phyloP scores from a whole-genome alignment of 2,329 filamentous ascomycete genomes.

The Aspergillus calidoustus region DNA sequence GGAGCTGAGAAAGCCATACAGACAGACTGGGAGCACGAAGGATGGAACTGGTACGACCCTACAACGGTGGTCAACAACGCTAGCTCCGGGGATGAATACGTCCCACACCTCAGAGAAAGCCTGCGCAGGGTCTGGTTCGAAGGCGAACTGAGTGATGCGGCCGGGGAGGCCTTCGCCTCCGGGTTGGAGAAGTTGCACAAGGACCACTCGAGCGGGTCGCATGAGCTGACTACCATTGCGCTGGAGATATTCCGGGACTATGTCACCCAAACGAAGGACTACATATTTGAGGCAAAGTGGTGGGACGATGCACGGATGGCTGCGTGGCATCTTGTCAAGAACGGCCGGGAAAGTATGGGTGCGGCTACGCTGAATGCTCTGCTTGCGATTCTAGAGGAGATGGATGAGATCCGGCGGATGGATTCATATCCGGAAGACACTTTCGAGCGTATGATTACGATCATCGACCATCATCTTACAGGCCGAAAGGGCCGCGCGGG shows the following conservation, averaged over 20 bases:
- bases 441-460: conserved; percentile 28
- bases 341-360: conserved; percentile 69
- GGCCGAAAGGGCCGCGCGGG: conserved; percentile 27
- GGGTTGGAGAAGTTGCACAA: conserved; percentile 57
- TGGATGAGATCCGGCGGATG: conserved; percentile 28
- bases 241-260: conserved; percentile 57
- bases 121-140: conserved; percentile 65
- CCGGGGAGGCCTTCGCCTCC: conserved; percentile 51
- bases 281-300: conserved; percentile 45
- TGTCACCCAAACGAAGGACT: conserved; percentile 28
- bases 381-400: conserved; percentile 29
- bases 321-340: conserved; percentile 68
- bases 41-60: conserved; percentile 62
- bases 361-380: conserved; percentile 58
- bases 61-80: conserved; percentile 53
- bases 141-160: conserved; percentile 52
- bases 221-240: conserved; percentile 61
- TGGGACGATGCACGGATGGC: conserved; percentile 61
- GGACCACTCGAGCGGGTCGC: conserved; percentile 64
- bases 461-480: conserved; percentile 33
- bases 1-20: conserved; percentile 53
- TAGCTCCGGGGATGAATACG: conserved; percentile 50
- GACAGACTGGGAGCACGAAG: conserved; percentile 67
- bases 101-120: conserved; percentile 63
- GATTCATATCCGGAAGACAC: conserved; percentile 21